phyloP scores from a whole-genome alignment of 2,329 filamentous ascomycete genomes.

The Claviceps monticola region DNA sequence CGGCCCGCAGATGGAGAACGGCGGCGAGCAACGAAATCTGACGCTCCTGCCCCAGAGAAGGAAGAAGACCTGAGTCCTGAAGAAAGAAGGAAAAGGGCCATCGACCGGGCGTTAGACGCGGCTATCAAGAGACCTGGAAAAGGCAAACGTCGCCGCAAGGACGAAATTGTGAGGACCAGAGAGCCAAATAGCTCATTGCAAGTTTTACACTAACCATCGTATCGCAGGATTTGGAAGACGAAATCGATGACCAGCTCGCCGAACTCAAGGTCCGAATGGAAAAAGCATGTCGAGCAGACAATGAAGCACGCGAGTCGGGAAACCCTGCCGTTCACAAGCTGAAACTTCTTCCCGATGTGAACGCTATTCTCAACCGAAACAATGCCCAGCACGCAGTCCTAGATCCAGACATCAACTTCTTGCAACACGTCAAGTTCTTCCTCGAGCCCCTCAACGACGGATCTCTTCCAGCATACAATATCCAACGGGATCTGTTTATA shows the following conservation, averaged over 20 bases:
- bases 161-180: constrained; percentile 58
- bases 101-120: constrained; percentile 78
- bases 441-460: constrained; percentile 90
- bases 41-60: constrained; percentile 46
- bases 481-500: constrained; percentile 85
- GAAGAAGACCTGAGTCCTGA: constrained; percentile 73
- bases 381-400: constrained; percentile 73
- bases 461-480: constrained; percentile 88
- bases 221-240: constrained; percentile 71
- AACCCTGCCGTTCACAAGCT: constrained; percentile 85
- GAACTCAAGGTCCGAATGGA: constrained; percentile 84
- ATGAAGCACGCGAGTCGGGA: constrained; percentile 62
- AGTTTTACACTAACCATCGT: constrained; percentile 7
- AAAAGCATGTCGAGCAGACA: constrained; percentile 74
- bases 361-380: constrained; percentile 77
- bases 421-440: constrained; percentile 94
- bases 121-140: constrained; percentile 63
- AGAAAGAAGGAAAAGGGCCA: constrained; percentile 67
- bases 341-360: constrained; percentile 82
- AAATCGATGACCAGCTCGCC: constrained; percentile 81
- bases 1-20: constrained; percentile 33
- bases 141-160: constrained; percentile 63
- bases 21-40: constrained; percentile 26
- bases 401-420: constrained; percentile 87
- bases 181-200: constrained; percentile 4